Base-by-base conservation (phyloP, 345 rosid genomes). In the Eutrema heterophyllum region DNA sequence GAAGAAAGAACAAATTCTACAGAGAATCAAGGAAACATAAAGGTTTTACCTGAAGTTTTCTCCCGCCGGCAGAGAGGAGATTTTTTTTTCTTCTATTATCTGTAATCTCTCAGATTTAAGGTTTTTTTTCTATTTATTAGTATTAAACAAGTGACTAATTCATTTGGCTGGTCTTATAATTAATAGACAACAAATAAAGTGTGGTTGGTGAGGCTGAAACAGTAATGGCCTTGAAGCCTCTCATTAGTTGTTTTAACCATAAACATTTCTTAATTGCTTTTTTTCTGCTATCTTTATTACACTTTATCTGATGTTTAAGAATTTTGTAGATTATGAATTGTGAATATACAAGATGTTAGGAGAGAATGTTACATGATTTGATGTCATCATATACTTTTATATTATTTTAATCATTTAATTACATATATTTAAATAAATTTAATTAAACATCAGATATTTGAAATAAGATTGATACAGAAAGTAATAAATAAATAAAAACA, bases 141-240 rank as follows among this genome's bases (percentile, higher is more conserved):
- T n/a, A 18, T 18, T 45, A 35, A 30, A 11, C 26, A 49, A 46
- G 48, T 53, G 52, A 68, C 51, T 40, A 27, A 60, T 29, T 11
- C 51, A 15, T 49, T 60, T 54, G 56, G 67, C 16, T 59, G 58
- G 67, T 24, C 49, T 16, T 15, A 9, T 50, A 38, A 61, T 33
- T 52, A 33, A 65, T 65, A 12, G 53, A 50, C 44, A 53, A 43
- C 18, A 72, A 14, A 43, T 0, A 71, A 39, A 18, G 50, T 27
- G 56, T 70, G 56, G 70, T 64, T 53, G 76, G 76, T 72, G 76
- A 72, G 32, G 27, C 4, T 43, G 38, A 53, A 52, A 52, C n/a
- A 67, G 72, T 55, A 24, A 35, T 54, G 49, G 46, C 72, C 49
- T 70, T 46, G 9, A 43, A 56, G 65, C 65, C 0, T 45, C 15